Conservation (phyloP, 352 stramenopile species). For the Phytophthora europaea region DNA sequence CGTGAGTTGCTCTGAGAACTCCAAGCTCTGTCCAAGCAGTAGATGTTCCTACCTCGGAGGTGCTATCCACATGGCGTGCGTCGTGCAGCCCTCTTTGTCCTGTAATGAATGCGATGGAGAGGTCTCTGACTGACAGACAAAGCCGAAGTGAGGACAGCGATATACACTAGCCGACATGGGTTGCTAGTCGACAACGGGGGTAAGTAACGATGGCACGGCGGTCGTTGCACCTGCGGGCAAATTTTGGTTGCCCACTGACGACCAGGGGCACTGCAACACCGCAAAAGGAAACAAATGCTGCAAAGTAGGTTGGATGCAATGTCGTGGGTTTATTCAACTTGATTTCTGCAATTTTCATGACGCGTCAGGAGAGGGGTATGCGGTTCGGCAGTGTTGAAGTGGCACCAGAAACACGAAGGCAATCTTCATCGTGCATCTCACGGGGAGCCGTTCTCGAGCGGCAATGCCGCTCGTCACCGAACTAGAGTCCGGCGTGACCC, state of each 20-base stretch:
- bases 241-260: conserved; percentile 26
- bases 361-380: not conserved
- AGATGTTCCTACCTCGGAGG: too few relatives aligned
- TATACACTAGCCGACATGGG: conserved; percentile 23
- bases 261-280: not conserved
- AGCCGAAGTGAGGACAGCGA: conserved; percentile 7
- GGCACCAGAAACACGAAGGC: conserved; percentile 6
- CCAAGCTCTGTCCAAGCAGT: not conserved
- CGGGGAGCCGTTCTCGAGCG: conserved; percentile 18
- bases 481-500: conserved; percentile 14
- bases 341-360: not conserved
- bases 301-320: not conserved
- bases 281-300: conserved; percentile 15
- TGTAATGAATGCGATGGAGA: not conserved
- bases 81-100: not conserved
- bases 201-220: conserved; percentile 1
- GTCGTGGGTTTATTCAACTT: not conserved
- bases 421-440: conserved; percentile 15
- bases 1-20: conserved; percentile 3
- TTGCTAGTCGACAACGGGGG: conserved; percentile 5
- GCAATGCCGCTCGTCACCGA: conserved; percentile 15
- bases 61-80: too few relatives aligned
- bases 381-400: conserved; percentile 17
- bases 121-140: conserved; percentile 4
- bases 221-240: conserved; percentile 28